Percentiles rank a stretch among this genome's conserved stretches.
phyloP scores from a whole-genome alignment of 331 rosid species.

The Pyrus hybrid region DNA sequence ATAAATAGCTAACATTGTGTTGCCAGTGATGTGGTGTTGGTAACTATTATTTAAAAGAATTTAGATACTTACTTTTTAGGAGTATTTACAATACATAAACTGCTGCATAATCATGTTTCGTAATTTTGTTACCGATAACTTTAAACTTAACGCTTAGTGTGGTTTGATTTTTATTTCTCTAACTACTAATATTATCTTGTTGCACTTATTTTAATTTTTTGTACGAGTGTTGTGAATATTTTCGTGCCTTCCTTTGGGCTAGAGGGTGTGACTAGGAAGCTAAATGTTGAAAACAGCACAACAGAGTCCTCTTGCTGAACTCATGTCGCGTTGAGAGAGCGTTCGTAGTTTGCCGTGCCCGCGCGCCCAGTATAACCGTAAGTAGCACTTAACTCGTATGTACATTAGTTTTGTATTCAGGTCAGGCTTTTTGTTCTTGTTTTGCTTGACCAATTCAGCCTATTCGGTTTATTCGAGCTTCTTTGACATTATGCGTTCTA shows the following conservation, averaged over 20 bases:
- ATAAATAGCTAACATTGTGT: too few species aligned
- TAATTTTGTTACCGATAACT: too few species aligned
- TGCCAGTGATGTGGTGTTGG: too few species aligned
- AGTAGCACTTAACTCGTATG: constrained; percentile 15
- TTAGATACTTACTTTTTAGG: too few species aligned
- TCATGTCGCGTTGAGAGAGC: constrained; percentile 4
- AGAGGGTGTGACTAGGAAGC: not conserved
- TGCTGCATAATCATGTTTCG: too few species aligned
- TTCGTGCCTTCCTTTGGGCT: constrained; percentile 2
- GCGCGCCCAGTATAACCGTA: constrained; percentile 5
- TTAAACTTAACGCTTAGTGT: too few species aligned
- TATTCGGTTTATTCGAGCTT: not conserved
- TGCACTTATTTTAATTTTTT: not conserved
- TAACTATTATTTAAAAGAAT: too few species aligned
- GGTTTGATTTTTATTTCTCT: too few species aligned
- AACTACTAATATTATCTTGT: not conserved
- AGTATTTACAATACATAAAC: too few species aligned
- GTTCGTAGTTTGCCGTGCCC: constrained; percentile 4
- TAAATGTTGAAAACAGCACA: too few species aligned
- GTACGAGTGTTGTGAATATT: constrained; percentile 6
- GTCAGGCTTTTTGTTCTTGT: constrained; percentile 33
- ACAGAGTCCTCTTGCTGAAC: not conserved
- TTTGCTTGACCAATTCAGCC: constrained; percentile 24
- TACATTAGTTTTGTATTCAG: constrained; percentile 14
- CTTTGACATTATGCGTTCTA: too few species aligned